phyloP scores from a whole-genome alignment of 257 asterid genomes.

The Lantana camara region DNA sequence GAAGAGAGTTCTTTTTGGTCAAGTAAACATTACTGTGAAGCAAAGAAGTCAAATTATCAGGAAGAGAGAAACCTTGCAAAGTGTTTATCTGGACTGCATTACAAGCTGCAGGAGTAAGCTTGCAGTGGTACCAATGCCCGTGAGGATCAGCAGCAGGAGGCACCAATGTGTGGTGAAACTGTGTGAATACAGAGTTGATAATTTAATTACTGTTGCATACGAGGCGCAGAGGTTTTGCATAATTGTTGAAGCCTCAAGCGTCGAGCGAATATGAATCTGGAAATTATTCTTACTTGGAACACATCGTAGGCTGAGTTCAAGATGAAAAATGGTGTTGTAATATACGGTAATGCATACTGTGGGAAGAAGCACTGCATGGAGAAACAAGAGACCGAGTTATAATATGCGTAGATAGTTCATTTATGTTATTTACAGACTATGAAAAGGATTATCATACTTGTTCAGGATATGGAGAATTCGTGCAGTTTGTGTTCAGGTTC shows the following conservation, averaged over 20 bases:
- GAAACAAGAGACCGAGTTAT: background rate
- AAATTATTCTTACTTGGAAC: slow-evolving; percentile 71
- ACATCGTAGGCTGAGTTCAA: slow-evolving; percentile 91
- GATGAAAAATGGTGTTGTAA: slow-evolving; percentile 79
- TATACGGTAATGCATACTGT: slow-evolving; percentile 69
- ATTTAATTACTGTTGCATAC: slow-evolving; percentile 4
- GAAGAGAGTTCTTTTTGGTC: background rate
- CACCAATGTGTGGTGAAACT: slow-evolving; percentile 84
- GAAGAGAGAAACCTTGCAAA: slow-evolving; percentile 66
- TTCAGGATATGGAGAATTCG: slow-evolving; percentile 48
- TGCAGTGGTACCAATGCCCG: slow-evolving; percentile 94
- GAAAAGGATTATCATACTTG: slow-evolving; percentile 46
- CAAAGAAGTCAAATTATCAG: background rate
- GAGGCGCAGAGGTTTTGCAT: slow-evolving; percentile 1
- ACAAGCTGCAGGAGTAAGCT: slow-evolving; percentile 62
- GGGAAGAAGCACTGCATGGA: slow-evolving; percentile 90
- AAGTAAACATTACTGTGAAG: background rate
- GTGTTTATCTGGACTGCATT: slow-evolving; percentile 52
- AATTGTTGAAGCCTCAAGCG: background rate
- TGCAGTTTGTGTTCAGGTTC: slow-evolving; percentile 74
- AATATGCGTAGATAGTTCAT: slow-evolving; percentile 8
- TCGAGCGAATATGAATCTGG: background rate
- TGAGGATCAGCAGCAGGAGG: slow-evolving; percentile 88
- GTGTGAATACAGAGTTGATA: slow-evolving; percentile 36
- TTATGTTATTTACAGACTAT: slow-evolving; percentile 19